Conservation (phyloP, 192 early-diverging fungal genomes). For the Neocallimastix lanati region DNA sequence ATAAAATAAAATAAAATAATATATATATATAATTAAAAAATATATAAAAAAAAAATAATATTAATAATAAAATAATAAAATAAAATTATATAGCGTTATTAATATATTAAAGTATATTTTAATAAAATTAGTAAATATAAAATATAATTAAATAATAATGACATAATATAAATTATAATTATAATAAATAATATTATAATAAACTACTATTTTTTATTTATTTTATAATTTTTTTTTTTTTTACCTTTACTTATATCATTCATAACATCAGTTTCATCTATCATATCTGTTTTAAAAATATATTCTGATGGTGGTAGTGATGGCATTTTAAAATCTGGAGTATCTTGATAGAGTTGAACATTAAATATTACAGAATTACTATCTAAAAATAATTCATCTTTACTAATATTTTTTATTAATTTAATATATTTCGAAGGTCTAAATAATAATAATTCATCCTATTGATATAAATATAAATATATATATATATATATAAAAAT, state of each 20-base stretch:
- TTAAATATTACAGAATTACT: not conserved
- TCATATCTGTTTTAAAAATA: not conserved
- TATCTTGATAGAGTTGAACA: not conserved
- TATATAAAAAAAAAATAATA: no score
- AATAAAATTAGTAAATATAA: no score
- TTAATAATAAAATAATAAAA: no score
- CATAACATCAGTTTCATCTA: not conserved
- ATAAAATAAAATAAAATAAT: no score
- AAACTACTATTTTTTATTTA: no score
- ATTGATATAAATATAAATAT: not conserved
- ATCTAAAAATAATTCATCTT: not conserved
- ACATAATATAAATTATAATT: no score
- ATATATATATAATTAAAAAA: not conserved
- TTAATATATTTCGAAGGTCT: not conserved
- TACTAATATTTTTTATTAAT: not conserved
- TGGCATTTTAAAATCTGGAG: not conserved
- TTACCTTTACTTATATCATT: not conserved
- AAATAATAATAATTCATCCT: not conserved
- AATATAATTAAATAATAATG: no score
- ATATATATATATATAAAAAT: no score
- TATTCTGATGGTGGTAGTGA: not conserved
- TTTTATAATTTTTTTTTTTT: no score
- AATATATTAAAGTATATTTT: no score
- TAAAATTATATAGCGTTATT: no score
- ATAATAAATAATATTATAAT: no score